Conservation (phyloP, 2,329 filamentous ascomycete species). For the Meredithiella fracta region DNA sequence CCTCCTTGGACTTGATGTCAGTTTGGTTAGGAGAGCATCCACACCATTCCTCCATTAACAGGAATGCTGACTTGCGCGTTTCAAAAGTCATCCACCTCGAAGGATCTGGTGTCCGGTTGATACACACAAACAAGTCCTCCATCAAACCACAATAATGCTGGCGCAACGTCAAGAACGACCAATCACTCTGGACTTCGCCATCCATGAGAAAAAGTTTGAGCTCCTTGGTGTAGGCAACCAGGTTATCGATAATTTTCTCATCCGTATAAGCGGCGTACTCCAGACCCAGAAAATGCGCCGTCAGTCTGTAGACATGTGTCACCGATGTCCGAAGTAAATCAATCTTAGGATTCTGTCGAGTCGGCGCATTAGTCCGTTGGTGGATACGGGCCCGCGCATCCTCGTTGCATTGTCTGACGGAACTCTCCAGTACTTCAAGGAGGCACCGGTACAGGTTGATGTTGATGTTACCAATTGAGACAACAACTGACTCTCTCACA, state of each 20-base stretch:
- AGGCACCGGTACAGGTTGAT: slow-evolving; percentile 82
- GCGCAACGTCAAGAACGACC: slow-evolving; percentile 80
- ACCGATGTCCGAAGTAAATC: slow-evolving; percentile 85
- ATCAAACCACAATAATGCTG: slow-evolving; percentile 89
- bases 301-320: slow-evolving; percentile 89
- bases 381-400: slow-evolving; percentile 78
- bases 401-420: slow-evolving; percentile 71
- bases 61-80: slow-evolving; percentile 83
- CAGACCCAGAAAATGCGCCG: slow-evolving; percentile 64
- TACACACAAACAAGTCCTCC: slow-evolving; percentile 82
- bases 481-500: slow-evolving; percentile 77
- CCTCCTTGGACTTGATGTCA: slow-evolving; percentile 67
- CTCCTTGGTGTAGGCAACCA: slow-evolving; percentile 80
- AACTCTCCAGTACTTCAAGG: slow-evolving; percentile 75
- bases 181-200: slow-evolving; percentile 82
- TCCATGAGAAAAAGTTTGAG: slow-evolving; percentile 91
- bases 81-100: slow-evolving; percentile 96
- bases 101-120: slow-evolving; percentile 70
- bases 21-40: slow-evolving; percentile 84
- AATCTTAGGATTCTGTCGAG: slow-evolving; percentile 64
- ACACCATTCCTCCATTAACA: slow-evolving; percentile 98
- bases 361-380: slow-evolving; percentile 68
- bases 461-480: slow-evolving; percentile 87
- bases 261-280: slow-evolving; percentile 64
- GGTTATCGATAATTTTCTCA: slow-evolving; percentile 77